Evolutionary conservation across 768 basidiomycete species (phyloP).

Genomic region (Ramaria sp.): DNA sequence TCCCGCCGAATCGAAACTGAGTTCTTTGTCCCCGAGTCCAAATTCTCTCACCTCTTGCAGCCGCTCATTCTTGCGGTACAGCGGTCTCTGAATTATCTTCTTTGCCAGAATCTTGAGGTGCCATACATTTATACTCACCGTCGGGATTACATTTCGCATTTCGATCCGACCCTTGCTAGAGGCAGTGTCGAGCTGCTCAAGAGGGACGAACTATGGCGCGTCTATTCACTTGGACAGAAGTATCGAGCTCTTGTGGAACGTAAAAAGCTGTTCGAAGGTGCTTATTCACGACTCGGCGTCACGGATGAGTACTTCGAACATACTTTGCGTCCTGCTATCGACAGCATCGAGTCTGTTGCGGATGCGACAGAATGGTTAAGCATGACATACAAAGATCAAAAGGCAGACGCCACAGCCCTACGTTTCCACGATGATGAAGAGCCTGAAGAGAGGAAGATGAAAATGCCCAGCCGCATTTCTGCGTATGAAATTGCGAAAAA

Average conservation of each 20-base stretch:
- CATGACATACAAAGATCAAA: constrained; percentile 72
- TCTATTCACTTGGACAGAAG: constrained; percentile 79
- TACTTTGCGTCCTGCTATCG: constrained; percentile 54
- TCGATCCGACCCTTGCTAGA: constrained; percentile 55
- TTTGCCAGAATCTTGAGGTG: constrained; percentile 84
- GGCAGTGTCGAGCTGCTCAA: constrained; percentile 61
- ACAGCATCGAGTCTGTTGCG: constrained; percentile 79
- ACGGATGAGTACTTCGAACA: constrained; percentile 69
- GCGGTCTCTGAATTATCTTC: constrained; percentile 68
- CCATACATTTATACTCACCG: constrained; percentile 94
- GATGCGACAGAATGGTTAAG: constrained; percentile 88
- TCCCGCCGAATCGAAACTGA: constrained; percentile 60
- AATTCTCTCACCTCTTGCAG: constrained; percentile 46
- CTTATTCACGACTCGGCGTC: constrained; percentile 59
- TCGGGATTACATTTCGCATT: constrained; percentile 80
- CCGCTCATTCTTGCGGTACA: constrained; percentile 73
- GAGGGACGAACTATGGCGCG: constrained; percentile 82
- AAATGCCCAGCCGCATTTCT: constrained; percentile 75
- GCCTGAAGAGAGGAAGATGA: constrained; percentile 43
- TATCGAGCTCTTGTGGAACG: constrained; percentile 81
- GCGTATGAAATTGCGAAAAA: constrained; percentile 79
- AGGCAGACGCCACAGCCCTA: constrained; percentile 48
- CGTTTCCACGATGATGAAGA: constrained; percentile 63
- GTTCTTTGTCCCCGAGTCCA: constrained; percentile 60
- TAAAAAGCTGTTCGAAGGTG: constrained; percentile 44